Conservation (phyloP, 164 flowering plant species). For the Tetrastigma voinierianum region DNA sequence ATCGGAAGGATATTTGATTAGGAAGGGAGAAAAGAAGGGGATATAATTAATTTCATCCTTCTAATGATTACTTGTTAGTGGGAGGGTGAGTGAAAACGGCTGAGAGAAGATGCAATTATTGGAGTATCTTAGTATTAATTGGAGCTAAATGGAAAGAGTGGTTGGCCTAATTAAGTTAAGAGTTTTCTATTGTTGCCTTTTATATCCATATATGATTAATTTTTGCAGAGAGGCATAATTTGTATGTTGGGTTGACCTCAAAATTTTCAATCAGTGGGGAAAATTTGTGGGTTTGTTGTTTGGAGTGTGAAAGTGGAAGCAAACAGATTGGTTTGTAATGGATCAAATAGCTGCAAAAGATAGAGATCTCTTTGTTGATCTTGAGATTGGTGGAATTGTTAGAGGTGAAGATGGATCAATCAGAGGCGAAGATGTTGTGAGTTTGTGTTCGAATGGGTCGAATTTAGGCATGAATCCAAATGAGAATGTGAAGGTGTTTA, state of each 20-base stretch:
- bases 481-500: slow-evolving; percentile 20
- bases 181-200: neutral
- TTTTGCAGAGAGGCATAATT: neutral
- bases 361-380: slow-evolving; percentile 40
- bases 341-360: slow-evolving; percentile 30
- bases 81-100: slow-evolving; percentile 1
- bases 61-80: slow-evolving; percentile 3
- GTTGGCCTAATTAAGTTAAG: slow-evolving; percentile 7
- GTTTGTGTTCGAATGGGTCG: slow-evolving; percentile 12
- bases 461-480: slow-evolving; percentile 12
- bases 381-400: slow-evolving; percentile 46
- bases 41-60: neutral
- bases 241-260: slow-evolving; percentile 9
- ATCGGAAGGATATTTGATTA: neutral
- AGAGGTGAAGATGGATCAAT: slow-evolving; percentile 31
- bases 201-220: neutral
- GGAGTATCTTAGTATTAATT: neutral
- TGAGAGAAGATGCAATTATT: neutral
- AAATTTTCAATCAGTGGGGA: neutral
- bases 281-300: neutral
- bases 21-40: too few species aligned
- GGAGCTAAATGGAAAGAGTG: slow-evolving; percentile 1
- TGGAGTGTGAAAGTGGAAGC: neutral
- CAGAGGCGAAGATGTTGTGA: slow-evolving; percentile 27
- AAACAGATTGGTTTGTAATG: slow-evolving; percentile 22